phyloP scores from a whole-genome alignment of 163 green algal species.

The Scenedesmus sp. region DNA sequence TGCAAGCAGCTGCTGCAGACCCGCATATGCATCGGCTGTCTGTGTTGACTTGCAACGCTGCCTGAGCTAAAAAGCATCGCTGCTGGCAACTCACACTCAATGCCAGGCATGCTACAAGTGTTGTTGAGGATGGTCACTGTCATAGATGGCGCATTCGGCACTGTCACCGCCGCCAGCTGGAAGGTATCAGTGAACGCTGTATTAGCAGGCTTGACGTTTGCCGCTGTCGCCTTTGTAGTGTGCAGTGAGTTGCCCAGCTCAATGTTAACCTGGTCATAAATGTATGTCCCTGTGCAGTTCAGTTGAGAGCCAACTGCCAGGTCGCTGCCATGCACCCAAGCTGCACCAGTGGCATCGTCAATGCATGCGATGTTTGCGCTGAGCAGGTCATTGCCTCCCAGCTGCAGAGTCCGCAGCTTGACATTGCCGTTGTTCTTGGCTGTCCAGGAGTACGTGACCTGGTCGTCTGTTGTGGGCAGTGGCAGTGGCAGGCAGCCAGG shows the following conservation, averaged over 20 bases:
- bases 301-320: background rate
- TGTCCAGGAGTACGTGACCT: background rate
- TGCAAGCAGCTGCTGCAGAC: background rate
- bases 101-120: background rate
- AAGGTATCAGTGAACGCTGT: background rate
- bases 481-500: no score
- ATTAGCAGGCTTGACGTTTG: background rate
- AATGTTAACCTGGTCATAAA: background rate
- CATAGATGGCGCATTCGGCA: background rate
- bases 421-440: background rate
- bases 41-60: background rate
- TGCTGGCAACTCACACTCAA: background rate
- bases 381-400: background rate
- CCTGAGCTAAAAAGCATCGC: background rate
- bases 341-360: background rate
- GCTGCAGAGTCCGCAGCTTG: background rate
- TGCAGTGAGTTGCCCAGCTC: background rate
- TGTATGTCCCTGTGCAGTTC: background rate
- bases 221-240: background rate
- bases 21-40: no score
- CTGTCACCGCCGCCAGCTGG: background rate
- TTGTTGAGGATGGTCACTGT: background rate
- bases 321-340: background rate
- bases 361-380: background rate
- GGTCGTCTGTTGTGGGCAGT: background rate